A percentile compares a stretch with the other conserved stretches of the same genome.
Evolutionary conservation across 176 grass and related monocot genomes (phyloP).

Genomic region (Eleusine coracana): DNA sequence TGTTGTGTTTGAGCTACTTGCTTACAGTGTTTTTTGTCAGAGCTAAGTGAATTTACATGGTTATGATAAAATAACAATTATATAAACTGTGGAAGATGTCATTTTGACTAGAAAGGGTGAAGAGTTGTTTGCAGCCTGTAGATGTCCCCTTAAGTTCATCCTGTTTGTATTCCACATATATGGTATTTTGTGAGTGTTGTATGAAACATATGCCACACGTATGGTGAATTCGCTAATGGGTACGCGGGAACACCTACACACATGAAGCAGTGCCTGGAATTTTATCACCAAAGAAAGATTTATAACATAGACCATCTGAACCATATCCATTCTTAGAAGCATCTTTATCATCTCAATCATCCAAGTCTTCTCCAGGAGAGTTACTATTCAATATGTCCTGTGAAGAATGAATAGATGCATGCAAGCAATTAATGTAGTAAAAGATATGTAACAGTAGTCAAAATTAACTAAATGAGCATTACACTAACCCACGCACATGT

Average conservation of each 20-base stretch:
- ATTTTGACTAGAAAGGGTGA: no score
- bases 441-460: background rate
- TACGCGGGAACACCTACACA: background rate
- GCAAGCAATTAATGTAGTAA: background rate
- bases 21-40: no score
- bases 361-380: background rate
- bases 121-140: no score
- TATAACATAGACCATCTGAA: background rate
- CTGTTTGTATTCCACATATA: no score
- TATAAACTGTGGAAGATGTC: no score
- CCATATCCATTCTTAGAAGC: background rate
- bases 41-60: no score
- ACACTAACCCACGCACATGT: constrained; percentile 34
- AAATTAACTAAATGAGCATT: background rate
- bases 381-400: constrained; percentile 18
- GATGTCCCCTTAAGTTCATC: no score
- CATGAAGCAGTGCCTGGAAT: constrained; percentile 13
- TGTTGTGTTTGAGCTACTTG: no score
- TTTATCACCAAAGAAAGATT: constrained; percentile 8
- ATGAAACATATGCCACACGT: no score
- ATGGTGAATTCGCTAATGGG: no score
- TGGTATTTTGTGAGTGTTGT: no score
- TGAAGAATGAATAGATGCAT: constrained; percentile 2
- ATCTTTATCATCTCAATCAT: background rate
- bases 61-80: no score